phyloP scores from a whole-genome alignment of 2,329 filamentous ascomycete genomes.

The Cadophora malorum region DNA sequence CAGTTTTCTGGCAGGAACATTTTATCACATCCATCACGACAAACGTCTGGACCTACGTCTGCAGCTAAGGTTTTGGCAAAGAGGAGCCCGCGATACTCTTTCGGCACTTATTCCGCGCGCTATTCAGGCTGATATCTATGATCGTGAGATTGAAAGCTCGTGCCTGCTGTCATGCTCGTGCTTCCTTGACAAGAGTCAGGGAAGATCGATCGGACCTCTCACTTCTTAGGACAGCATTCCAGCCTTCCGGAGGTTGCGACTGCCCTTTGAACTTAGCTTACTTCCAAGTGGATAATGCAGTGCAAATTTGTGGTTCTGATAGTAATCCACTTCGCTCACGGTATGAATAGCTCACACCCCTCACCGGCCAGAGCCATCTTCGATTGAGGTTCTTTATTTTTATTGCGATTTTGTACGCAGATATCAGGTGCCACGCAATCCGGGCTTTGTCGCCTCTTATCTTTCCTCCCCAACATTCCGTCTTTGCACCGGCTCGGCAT shows the following conservation, averaged over 20 bases:
- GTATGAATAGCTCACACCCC: conserved; percentile 12
- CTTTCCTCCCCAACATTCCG: not conserved
- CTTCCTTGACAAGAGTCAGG: not conserved
- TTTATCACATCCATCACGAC: conserved; percentile 6
- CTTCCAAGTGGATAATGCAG: not conserved
- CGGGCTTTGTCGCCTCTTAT: not conserved
- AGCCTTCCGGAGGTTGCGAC: conserved; percentile 16
- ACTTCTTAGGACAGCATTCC: not conserved
- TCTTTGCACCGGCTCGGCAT: not conserved
- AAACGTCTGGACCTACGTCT: conserved; percentile 16
- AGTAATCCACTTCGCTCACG: conserved; percentile 4
- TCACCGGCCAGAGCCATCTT: not conserved
- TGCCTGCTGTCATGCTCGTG: not conserved
- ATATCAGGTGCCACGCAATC: not conserved
- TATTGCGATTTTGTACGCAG: not conserved
- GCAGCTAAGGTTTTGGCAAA: not conserved
- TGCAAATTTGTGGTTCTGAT: not conserved
- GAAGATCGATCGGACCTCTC: conserved; percentile 1
- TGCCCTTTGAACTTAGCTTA: conserved; percentile 5
- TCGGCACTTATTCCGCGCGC: conserved; percentile 4
- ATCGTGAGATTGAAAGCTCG: conserved; percentile 5
- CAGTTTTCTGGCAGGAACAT: conserved; percentile 20
- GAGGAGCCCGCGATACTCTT: not conserved
- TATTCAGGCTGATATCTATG: not conserved
- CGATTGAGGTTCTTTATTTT: not conserved